Conservation (phyloP, 441 rosid species). For the Daphne laureola region DNA sequence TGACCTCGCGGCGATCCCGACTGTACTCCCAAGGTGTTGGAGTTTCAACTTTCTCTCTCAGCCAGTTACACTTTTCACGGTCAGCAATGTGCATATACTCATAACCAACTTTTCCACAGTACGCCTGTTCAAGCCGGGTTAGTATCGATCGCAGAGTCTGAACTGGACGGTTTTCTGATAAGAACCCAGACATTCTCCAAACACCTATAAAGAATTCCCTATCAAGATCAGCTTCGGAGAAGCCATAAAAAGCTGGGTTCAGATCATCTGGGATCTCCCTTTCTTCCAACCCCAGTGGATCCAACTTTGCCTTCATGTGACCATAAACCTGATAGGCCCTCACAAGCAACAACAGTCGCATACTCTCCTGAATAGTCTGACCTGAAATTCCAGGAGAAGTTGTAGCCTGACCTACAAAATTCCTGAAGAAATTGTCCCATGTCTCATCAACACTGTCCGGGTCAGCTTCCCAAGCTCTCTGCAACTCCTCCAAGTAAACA, state of each 20-base stretch:
- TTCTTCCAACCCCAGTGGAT: conserved; percentile 72
- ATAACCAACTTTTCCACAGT: conserved; percentile 91
- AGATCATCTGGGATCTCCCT: conserved; percentile 78
- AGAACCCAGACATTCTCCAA: conserved; percentile 91
- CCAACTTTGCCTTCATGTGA: conserved; percentile 92
- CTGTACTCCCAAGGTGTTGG: conserved; percentile 81
- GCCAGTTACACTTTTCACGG: conserved; percentile 85
- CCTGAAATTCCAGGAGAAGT: conserved; percentile 97
- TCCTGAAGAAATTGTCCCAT: conserved; percentile 95
- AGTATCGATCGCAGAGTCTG: conserved; percentile 85
- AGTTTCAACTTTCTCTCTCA: conserved; percentile 95
- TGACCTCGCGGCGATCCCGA: conserved; percentile 79
- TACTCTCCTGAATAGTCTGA: conserved; percentile 96
- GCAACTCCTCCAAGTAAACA: conserved; percentile 93
- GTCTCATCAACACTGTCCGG: conserved; percentile 93
- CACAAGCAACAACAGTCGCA: conserved; percentile 74
- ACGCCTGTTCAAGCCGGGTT: conserved; percentile 90
- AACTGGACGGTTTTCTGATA: conserved; percentile 94
- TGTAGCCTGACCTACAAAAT: conserved; percentile 90
- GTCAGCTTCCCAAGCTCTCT: conserved; percentile 91
- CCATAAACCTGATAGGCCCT: conserved; percentile 98
- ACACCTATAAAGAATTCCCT: conserved; percentile 94
- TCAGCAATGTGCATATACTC: conserved; percentile 97
- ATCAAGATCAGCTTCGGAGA: conserved; percentile 91
- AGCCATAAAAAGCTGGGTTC: conserved; percentile 73